Base-by-base conservation (phyloP, 148 eudicot species). In the Bassia scoparia region DNA sequence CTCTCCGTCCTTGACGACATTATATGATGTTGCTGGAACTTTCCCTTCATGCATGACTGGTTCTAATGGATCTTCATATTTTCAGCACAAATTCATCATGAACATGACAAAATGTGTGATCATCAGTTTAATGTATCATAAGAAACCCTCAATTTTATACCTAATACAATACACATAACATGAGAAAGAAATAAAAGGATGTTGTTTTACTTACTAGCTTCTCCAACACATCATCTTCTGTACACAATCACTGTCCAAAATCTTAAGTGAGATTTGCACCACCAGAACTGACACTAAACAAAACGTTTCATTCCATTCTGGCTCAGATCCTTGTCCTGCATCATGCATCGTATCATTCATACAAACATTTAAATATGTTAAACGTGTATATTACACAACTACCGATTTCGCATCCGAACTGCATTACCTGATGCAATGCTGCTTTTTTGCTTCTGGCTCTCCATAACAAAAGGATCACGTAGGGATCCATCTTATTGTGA, bases 1-100 rank as follows among this genome's bases (percentile, higher is more conserved):
- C 68, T 84, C 83, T 27, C 79, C 80, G 67, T 77, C 82, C 70
- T 84, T 84, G 27, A 87, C 90, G 13, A 87, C 83, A 52, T 81
- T 84, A 79, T 84, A 87, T 18, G 79, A 11, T 49, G 82, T 56
- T 30, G 76, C 59, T 44, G 86, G 83, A 23, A 82, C 24, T 50
- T 70, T 81, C 44, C 86, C 81, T 74, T 84, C 86, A 26, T 34
- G 38, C 8, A 87, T 74, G 21, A 81, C 61, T 55, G 88, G 72
- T 54, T 79, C 84, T 30, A 87, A 74, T 54, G 84, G 83, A 37
- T 88, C 84, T 69, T 60, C 81, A 70, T 33, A 3, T 20, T 52
- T 20, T 20, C 56, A 21, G 46, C 17, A 18, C 35, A 68, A 30
- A 44, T 15, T 29, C 24, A 63, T 66, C 17, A 27, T n/a, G 29